A percentile compares a stretch with the other conserved stretches of the same genome.
Evolutionary conservation across 768 basidiomycete species (phyloP).

Genomic region (Leccinum uliginosum): DNA sequence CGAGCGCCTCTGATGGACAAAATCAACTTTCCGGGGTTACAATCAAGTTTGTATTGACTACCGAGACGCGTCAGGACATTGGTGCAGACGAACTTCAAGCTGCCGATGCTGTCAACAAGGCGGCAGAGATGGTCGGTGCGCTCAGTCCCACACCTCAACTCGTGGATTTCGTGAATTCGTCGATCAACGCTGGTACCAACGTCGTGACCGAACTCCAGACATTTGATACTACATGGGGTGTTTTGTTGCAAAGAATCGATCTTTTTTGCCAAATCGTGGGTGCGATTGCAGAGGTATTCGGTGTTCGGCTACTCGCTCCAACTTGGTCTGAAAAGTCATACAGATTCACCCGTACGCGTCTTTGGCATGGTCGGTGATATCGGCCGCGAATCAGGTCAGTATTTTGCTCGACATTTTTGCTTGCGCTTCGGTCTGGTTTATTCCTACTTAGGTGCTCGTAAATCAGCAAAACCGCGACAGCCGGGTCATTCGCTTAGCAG

Average conservation of each 20-base stretch:
- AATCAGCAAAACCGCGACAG: slow-evolving; percentile 17
- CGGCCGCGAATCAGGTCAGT: slow-evolving; percentile 17
- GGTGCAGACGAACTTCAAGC: slow-evolving; percentile 15
- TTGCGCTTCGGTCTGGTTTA: background rate
- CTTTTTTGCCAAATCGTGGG: slow-evolving; percentile 11
- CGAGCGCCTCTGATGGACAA: background rate
- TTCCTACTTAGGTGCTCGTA: slow-evolving; percentile 10
- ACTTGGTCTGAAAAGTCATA: background rate
- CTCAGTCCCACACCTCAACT: background rate
- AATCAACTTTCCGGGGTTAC: background rate
- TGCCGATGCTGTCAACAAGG: slow-evolving; percentile 7
- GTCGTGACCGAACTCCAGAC: slow-evolving; percentile 4
- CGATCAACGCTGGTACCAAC: background rate
- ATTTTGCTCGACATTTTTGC: background rate
- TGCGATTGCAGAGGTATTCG: slow-evolving; percentile 12
- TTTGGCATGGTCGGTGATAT: slow-evolving; percentile 22
- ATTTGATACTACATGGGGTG: slow-evolving; percentile 17
- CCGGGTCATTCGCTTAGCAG: slow-evolving; percentile 16
- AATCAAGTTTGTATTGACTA: slow-evolving; percentile 13
- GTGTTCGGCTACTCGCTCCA: background rate
- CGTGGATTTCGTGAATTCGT: background rate
- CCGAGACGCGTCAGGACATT: background rate
- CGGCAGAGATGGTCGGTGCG: background rate
- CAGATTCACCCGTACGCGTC: slow-evolving; percentile 19
- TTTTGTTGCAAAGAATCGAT: slow-evolving; percentile 11